Evolutionary conservation across 1,284 basidiomycete species (phyloP), one percentile per base, ranked within the genome.

Genomic region (Boletus semigastroideus): DNA sequence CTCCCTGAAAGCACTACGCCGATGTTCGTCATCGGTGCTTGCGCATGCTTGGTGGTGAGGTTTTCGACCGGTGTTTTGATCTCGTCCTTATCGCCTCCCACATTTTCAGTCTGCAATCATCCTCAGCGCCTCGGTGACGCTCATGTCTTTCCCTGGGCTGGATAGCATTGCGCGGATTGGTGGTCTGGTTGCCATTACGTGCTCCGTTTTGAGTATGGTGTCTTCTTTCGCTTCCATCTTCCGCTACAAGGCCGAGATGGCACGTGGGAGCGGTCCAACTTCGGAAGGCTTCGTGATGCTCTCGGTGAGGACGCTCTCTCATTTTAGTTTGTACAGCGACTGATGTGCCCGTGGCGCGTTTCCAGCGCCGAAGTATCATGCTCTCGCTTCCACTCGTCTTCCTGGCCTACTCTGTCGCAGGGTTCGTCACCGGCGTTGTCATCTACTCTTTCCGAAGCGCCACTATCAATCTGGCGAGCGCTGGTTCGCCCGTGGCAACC

Each of bases 361-460:
- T 4, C 25, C 34, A 89, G 86, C 76, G 77, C 49, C 75, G 82
- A 33, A 82, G 80, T 51, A 69, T 89, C 30, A 67, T 87, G 33
- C 73, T 86, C 54, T 86, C 87, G 0, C 76, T 90, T n/a, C 87
- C 88, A 0, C 72, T 87, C 12, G 84, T 88, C 17, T 83, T 89
- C 60, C 71, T 90, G 36, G 78, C 80, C 0, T 90, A 87, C 65
- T 79, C 84, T 1, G 75, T 88, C 49, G 74, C 82, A 3, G 84
- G 78, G 1, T 86, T 90, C 68, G 68, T 87, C 43, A 74, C 78
- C 0, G 87, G 78, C 1, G 73, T 90, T 39, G 77, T 83, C 0
- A 59, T 88, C 25, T 90, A 87, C 63, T 80, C 82, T 0, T 81
- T 87, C 66, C 72, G 80, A 3, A 84, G 79, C 0, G 65, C 72